Conservation (phyloP, 2,329 filamentous ascomycete species). For the Colletotrichum agaves region DNA sequence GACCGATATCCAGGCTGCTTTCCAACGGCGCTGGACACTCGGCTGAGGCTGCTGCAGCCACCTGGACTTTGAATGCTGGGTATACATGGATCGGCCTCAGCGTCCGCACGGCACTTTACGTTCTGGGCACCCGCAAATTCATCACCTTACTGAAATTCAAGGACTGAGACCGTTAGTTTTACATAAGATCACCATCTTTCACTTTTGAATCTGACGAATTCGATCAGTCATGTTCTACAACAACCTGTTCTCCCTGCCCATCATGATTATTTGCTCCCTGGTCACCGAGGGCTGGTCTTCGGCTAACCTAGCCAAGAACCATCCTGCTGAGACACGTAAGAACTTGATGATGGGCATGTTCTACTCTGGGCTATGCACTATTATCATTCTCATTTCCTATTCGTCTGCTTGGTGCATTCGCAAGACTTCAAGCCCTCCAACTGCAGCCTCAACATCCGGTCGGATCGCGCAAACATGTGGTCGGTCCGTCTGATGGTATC, state of each 20-base stretch:
- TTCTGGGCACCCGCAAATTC: constrained; percentile 95
- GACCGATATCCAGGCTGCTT: constrained; percentile 92
- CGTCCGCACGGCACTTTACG: constrained; percentile 88
- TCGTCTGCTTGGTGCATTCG: constrained; percentile 99
- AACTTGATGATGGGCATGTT: constrained; percentile 88
- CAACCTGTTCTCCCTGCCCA: constrained; percentile 95
- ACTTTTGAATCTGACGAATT: constrained; percentile 39
- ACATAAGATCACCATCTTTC: neutral
- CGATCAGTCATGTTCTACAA: constrained; percentile 98
- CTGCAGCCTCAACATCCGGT: too few relatives aligned
- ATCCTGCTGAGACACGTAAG: constrained; percentile 82
- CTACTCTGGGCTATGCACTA: constrained; percentile 89
- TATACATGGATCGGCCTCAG: constrained; percentile 99
- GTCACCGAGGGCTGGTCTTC: constrained; percentile 92
- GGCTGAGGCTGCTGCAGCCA: constrained; percentile 66
- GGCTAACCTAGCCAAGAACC: constrained; percentile 85
- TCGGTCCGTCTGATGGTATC: constrained; percentile 6
- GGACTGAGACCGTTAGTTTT: constrained; percentile 93
- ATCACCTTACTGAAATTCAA: constrained; percentile 99
- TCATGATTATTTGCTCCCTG: constrained; percentile 84
- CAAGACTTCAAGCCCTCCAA: constrained; percentile 69
- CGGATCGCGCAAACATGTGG: neutral
- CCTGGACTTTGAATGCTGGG: constrained; percentile 92
- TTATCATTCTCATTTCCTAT: constrained; percentile 99
- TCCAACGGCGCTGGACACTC: constrained; percentile 65